A percentile compares a stretch with the other conserved stretches of the same genome.
phyloP scores from a whole-genome alignment of 2,329 filamentous ascomycete genomes.

The Ceratocystis eucalypticola region DNA sequence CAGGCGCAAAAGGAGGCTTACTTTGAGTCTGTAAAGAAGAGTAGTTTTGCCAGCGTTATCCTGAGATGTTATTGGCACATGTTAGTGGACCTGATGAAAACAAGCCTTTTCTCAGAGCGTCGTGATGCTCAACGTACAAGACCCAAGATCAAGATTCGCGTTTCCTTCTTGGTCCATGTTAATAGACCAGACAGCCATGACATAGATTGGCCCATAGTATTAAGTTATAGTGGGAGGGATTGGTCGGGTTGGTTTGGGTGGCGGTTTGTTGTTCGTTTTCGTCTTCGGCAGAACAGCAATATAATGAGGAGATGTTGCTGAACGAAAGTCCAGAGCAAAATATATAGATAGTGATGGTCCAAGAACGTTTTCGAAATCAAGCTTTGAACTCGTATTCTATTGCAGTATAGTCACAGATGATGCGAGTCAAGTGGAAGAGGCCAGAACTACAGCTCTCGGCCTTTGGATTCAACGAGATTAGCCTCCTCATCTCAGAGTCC shows the following conservation, averaged over 20 bases:
- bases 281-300: neutral
- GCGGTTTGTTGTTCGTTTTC: neutral
- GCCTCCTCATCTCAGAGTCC: conserved; percentile 11
- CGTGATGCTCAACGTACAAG: conserved; percentile 47
- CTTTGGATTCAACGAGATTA: conserved; percentile 4
- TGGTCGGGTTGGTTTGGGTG: neutral
- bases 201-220: conserved; percentile 46
- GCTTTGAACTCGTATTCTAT: neutral
- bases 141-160: conserved; percentile 85
- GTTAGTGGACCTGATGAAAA: conserved; percentile 1
- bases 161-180: conserved; percentile 85
- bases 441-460: neutral
- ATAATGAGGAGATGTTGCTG: neutral
- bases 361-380: neutral
- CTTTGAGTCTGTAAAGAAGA: conserved; percentile 88
- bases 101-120: neutral
- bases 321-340: neutral
- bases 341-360: neutral
- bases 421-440: neutral
- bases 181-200: conserved; percentile 60
- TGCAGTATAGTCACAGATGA: neutral
- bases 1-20: conserved; percentile 27
- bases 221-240: conserved; percentile 11
- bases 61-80: conserved; percentile 33
- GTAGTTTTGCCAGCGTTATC: conserved; percentile 99